These are phyloP conservation scores for Backusella parvicylindrica DNA, from an alignment of 192 early-diverging fungal species.

Conservation along the genomic window DNA sequence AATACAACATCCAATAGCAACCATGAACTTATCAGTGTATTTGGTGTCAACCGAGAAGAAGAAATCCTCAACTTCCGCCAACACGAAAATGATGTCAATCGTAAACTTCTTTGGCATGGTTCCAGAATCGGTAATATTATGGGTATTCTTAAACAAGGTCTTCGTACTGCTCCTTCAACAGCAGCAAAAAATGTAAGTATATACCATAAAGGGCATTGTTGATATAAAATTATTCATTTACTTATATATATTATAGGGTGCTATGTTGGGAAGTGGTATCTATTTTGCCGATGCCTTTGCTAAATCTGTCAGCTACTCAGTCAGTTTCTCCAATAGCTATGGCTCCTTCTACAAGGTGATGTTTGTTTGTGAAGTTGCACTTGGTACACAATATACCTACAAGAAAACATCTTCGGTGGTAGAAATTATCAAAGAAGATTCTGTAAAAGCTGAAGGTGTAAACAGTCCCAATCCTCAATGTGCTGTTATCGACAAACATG, in stretches of 20 bases:
- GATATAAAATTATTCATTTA: neutral
- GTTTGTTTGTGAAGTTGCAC: conserved; percentile 75
- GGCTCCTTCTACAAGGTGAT: conserved; percentile 50
- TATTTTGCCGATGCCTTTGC: conserved; percentile 82
- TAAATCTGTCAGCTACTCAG: conserved; percentile 75
- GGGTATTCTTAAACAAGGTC: conserved; percentile 37
- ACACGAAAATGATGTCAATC: conserved; percentile 52
- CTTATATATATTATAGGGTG: conserved; percentile 35
- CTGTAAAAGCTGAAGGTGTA: conserved; percentile 62
- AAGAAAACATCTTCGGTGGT: conserved; percentile 37
- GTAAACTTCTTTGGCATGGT: conserved; percentile 80
- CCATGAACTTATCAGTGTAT: conserved; percentile 45
- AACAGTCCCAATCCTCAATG: conserved; percentile 52
- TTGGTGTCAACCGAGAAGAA: conserved; percentile 53
- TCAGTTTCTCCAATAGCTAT: conserved; percentile 25
- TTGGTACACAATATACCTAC: conserved; percentile 56
- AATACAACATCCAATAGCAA: neutral
- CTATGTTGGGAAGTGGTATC: conserved; percentile 81
- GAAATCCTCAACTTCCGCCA: conserved; percentile 53
- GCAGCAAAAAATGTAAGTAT: conserved; percentile 23
- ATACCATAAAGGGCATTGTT: neutral
- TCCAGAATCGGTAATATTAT: conserved; percentile 67
- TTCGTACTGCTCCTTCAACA: conserved; percentile 18
- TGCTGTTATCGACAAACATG: conserved; percentile 22
- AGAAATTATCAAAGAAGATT: conserved; percentile 44